Percentiles rank a stretch among this genome's conserved stretches.
These are phyloP conservation scores for Geotrichum europaeum DNA, from an alignment of 1,139 yeast genomes.

Conservation along the genomic window DNA sequence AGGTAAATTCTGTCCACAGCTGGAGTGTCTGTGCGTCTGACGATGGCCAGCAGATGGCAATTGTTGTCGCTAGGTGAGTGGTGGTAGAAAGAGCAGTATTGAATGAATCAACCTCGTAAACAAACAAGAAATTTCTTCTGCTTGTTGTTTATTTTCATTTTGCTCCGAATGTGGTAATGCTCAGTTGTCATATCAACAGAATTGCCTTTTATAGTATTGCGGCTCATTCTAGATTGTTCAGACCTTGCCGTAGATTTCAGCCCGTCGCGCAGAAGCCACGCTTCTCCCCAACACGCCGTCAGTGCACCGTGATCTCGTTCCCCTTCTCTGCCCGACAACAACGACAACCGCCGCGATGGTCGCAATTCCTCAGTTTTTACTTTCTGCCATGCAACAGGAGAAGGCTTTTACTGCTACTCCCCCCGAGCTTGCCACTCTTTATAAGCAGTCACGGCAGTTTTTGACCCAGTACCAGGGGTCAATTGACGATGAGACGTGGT, in stretches of 20 bases:
- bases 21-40: not conserved
- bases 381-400: conserved; percentile 7
- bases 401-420: conserved; percentile 16
- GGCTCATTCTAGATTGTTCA: conserved; percentile 6
- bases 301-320: not conserved
- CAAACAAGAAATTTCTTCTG: not conserved
- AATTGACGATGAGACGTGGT: conserved; percentile 47
- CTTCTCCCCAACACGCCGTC: not conserved
- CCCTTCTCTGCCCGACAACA: not conserved
- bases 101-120: not conserved
- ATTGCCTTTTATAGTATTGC: not conserved
- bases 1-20: not conserved
- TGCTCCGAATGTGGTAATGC: not conserved
- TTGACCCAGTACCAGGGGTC: conserved; percentile 33
- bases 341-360: not conserved
- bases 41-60: not conserved
- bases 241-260: conserved; percentile 1
- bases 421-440: conserved; percentile 27
- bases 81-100: not conserved
- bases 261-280: not conserved
- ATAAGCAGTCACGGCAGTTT: conserved; percentile 30
- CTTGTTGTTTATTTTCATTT: not conserved
- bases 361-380: not conserved
- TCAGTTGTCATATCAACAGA: conserved; percentile 3
- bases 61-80: not conserved